A percentile compares a stretch with the other conserved stretches of the same genome.
Conservation (phyloP, 306 rosid species). For the Clitoria ternatea region DNA sequence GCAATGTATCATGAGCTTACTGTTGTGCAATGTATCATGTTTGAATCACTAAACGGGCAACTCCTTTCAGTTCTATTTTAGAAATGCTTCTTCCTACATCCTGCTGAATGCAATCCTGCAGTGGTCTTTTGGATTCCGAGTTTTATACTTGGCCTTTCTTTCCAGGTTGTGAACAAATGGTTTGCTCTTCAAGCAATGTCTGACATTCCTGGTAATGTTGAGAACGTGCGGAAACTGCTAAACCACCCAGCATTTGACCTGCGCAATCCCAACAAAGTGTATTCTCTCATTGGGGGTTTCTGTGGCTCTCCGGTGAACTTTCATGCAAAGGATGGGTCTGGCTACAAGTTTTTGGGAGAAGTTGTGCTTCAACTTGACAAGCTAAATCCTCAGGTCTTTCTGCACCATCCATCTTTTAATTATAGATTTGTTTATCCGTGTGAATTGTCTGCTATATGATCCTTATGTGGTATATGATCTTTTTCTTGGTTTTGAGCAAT, state of each 20-base stretch:
- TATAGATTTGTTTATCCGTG: not conserved
- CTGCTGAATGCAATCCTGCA: not conserved
- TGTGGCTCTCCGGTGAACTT: constrained; percentile 85
- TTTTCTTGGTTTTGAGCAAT: not conserved
- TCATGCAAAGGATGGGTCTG: constrained; percentile 94
- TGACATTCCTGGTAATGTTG: constrained; percentile 75
- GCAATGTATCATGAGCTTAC: not conserved
- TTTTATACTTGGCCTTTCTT: constrained; percentile 4
- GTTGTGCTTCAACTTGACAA: constrained; percentile 75
- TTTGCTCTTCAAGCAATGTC: constrained; percentile 95
- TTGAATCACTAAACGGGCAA: not conserved
- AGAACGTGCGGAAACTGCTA: constrained; percentile 69
- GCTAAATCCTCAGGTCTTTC: constrained; percentile 83
- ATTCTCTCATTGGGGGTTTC: constrained; percentile 94
- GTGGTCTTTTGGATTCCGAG: not conserved
- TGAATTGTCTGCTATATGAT: not conserved
- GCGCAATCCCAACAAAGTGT: constrained; percentile 95
- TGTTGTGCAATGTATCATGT: not conserved
- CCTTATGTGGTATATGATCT: not conserved
- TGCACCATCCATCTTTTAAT: not conserved
- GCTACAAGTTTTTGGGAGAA: constrained; percentile 89
- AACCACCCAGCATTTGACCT: constrained; percentile 86
- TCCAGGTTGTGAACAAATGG: constrained; percentile 96
- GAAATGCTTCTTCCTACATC: not conserved
- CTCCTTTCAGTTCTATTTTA: not conserved